phyloP scores from a whole-genome alignment of 306 rosid species.

The Mimosa pudica region DNA sequence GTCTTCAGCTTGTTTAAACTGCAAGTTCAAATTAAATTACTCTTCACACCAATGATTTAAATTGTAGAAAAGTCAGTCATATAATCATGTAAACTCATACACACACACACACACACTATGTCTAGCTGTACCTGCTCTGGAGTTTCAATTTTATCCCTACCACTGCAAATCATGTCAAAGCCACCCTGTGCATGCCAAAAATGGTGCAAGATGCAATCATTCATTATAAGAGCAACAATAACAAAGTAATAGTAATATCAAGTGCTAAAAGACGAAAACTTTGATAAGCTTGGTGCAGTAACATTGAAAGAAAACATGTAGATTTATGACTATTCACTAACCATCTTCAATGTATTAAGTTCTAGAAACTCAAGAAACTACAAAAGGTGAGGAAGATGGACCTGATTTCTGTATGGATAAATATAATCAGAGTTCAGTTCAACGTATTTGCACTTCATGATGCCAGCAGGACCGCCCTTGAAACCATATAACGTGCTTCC shows the following conservation, averaged over 20 bases:
- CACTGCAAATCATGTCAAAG: constrained; percentile 98
- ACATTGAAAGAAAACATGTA: neutral
- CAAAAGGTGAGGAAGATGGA: constrained; percentile 28
- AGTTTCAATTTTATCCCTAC: constrained; percentile 99
- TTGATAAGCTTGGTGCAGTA: too few relatives aligned
- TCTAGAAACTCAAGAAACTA: neutral
- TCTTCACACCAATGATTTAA: constrained; percentile 14
- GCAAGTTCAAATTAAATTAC: constrained; percentile 38
- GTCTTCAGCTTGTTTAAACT: constrained; percentile 97
- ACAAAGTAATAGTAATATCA: neutral
- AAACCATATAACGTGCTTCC: constrained; percentile 94
- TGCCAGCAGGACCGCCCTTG: constrained; percentile 97
- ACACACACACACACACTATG: constrained; percentile 17
- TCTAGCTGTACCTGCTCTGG: constrained; percentile 79
- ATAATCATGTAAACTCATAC: neutral
- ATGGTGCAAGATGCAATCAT: constrained; percentile 1
- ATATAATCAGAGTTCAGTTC: constrained; percentile 77
- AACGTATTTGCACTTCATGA: constrained; percentile 86
- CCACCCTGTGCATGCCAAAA: constrained; percentile 83
- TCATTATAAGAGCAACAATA: neutral
- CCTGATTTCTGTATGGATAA: constrained; percentile 97
- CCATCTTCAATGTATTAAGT: neutral
- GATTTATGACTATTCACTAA: constrained; percentile 7
- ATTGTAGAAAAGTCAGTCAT: constrained; percentile 11
- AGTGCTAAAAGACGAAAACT: neutral